Evolutionary conservation across 106 monocot genomes (phyloP).

Genomic region (Phalaenopsis equestris): DNA sequence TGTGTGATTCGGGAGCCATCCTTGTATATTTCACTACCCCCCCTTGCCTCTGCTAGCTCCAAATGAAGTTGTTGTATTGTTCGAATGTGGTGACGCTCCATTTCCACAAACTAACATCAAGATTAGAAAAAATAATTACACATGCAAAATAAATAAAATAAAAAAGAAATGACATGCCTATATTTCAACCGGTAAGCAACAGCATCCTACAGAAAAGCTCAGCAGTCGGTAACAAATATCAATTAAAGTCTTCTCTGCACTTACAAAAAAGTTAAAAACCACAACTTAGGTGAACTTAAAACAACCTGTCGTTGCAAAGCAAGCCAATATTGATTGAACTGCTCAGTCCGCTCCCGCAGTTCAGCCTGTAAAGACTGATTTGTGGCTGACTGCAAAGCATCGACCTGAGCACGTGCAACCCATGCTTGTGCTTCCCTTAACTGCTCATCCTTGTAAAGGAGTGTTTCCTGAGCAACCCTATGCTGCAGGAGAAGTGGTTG

Average conservation of each 20-base stretch:
- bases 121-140: background rate
- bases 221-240: no score
- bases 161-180: background rate
- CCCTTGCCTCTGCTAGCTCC: slow-evolving; percentile 62
- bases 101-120: slow-evolving; percentile 57
- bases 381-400: slow-evolving; percentile 67
- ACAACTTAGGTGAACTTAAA: background rate
- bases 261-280: background rate
- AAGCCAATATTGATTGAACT: slow-evolving; percentile 80
- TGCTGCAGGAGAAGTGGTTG: slow-evolving; percentile 39
- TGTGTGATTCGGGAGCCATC: slow-evolving; percentile 28
- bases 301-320: slow-evolving; percentile 67
- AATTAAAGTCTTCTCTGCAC: no score
- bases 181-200: background rate
- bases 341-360: slow-evolving; percentile 71
- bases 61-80: slow-evolving; percentile 80
- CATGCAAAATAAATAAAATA: background rate
- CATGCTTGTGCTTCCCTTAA: slow-evolving; percentile 82
- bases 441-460: slow-evolving; percentile 84
- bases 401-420: slow-evolving; percentile 73
- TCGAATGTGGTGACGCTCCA: slow-evolving; percentile 79
- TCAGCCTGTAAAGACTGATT: slow-evolving; percentile 75
- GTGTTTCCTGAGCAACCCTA: slow-evolving; percentile 66
- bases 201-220: background rate
- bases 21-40: slow-evolving; percentile 28